phyloP scores from a whole-genome alignment of 2,329 filamentous ascomycete genomes.

The Zasmidium cellare region DNA sequence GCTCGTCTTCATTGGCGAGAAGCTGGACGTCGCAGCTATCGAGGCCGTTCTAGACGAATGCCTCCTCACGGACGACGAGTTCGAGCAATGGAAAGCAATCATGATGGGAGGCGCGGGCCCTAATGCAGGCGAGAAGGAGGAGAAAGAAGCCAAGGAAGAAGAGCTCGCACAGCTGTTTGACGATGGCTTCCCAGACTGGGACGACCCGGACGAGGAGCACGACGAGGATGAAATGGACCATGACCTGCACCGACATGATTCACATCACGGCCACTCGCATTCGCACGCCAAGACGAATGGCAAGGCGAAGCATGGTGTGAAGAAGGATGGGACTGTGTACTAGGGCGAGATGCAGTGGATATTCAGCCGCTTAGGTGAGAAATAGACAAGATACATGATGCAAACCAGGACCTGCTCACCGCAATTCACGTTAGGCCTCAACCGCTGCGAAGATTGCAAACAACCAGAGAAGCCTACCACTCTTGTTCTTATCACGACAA shows the following conservation, averaged over 20 bases:
- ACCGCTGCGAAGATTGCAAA: neutral
- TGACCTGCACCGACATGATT: conserved; percentile 23
- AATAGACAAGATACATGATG: neutral
- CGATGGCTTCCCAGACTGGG: conserved; percentile 34
- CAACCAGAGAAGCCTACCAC: neutral
- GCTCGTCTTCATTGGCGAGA: conserved; percentile 71
- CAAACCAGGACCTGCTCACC: neutral
- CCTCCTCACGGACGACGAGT: conserved; percentile 61
- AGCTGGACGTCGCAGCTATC: conserved; percentile 55
- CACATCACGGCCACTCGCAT: conserved; percentile 16
- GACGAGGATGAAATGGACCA: conserved; percentile 20
- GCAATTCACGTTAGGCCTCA: neutral
- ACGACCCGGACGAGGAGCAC: conserved; percentile 21
- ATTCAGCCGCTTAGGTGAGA: neutral
- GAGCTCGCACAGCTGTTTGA: conserved; percentile 45
- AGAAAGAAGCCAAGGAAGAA: conserved; percentile 32
- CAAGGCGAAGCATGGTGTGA: conserved; percentile 23
- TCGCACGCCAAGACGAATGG: conserved; percentile 7
- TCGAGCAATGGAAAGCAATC: conserved; percentile 40
- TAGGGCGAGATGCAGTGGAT: conserved; percentile 45
- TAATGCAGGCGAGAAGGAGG: conserved; percentile 15
- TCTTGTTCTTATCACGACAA: neutral
- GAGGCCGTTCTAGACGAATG: conserved; percentile 59
- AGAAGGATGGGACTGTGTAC: conserved; percentile 22
- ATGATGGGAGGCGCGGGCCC: conserved; percentile 23